These are phyloP conservation scores for Backusella luteola DNA, from an alignment of 192 early-diverging fungal species.

Conservation along the genomic window DNA sequence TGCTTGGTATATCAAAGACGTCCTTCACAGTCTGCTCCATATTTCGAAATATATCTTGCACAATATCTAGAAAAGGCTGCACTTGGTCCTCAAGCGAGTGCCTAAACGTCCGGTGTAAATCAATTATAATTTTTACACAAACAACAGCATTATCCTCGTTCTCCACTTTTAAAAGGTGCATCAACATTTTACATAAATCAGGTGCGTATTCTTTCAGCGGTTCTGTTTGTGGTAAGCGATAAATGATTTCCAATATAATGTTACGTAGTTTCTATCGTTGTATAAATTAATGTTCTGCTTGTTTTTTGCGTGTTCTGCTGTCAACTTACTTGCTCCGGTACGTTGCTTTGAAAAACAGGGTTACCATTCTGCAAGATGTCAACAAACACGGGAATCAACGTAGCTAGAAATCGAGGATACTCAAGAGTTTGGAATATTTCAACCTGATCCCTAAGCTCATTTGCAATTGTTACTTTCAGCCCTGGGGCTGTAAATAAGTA, in stretches of 20 bases:
- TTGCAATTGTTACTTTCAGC: constrained; percentile 79
- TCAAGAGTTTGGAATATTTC: constrained; percentile 89
- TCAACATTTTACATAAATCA: constrained; percentile 72
- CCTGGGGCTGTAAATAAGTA: constrained; percentile 47
- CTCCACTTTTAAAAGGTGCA: constrained; percentile 81
- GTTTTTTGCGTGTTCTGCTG: neutral
- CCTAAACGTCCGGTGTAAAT: constrained; percentile 89
- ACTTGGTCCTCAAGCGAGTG: constrained; percentile 82
- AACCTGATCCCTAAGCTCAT: constrained; percentile 86
- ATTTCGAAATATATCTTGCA: constrained; percentile 90
- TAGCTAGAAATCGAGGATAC: constrained; percentile 72
- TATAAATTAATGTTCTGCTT: neutral
- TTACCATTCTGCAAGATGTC: constrained; percentile 70
- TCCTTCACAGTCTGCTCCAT: constrained; percentile 85
- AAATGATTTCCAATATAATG: constrained; percentile 87
- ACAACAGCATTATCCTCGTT: constrained; percentile 98
- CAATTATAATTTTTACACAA: constrained; percentile 92
- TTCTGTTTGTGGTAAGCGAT: constrained; percentile 90
- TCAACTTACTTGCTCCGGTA: constrained; percentile 67
- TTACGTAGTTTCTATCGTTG: constrained; percentile 78
- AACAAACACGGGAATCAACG: constrained; percentile 81
- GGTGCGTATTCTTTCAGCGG: constrained; percentile 71
- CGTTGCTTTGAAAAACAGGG: constrained; percentile 72
- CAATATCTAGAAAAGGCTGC: constrained; percentile 87
- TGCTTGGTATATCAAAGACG: constrained; percentile 74